Percentiles rank a stretch among this genome's conserved stretches.
Evolutionary conservation across 2,329 filamentous ascomycete genomes (phyloP).

Genomic region (Trichoderma gracile): DNA sequence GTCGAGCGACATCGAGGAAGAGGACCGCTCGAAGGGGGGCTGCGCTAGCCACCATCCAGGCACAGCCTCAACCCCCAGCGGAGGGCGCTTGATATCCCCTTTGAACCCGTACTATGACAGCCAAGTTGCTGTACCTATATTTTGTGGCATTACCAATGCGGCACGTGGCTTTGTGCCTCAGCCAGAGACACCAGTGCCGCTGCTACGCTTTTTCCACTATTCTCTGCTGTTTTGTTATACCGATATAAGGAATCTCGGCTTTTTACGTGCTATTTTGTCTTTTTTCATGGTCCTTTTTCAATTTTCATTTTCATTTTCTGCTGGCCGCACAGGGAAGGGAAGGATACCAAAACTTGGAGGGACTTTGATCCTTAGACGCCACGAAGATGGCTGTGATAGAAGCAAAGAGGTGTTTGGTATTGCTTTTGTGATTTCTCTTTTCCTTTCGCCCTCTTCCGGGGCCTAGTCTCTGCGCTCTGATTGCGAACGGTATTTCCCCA

Average conservation of each 20-base stretch:
- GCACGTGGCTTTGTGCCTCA: too few relatives aligned
- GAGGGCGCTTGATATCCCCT: too few relatives aligned
- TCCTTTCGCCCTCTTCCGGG: not conserved
- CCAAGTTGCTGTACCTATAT: too few relatives aligned
- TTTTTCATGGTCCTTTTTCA: not conserved
- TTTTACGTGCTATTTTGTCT: not conserved
- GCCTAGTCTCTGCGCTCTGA: not conserved
- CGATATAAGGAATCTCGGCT: not conserved
- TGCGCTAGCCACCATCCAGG: not conserved
- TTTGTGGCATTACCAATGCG: too few relatives aligned
- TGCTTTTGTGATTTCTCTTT: not conserved
- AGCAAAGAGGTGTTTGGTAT: conserved; percentile 1
- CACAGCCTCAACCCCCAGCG: not conserved
- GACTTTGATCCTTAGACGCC: conserved; percentile 1
- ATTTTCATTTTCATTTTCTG: not conserved
- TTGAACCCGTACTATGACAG: too few relatives aligned
- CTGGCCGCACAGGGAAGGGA: conserved; percentile 10
- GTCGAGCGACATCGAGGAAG: conserved; percentile 24
- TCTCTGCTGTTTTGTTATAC: not conserved
- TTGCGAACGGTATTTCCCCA: not conserved
- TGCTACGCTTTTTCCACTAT: too few relatives aligned
- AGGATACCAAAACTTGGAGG: conserved; percentile 1
- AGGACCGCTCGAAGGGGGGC: conserved; percentile 18
- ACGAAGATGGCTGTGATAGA: conserved; percentile 17
- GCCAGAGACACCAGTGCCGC: too few relatives aligned